Base-by-base conservation (phyloP, 768 basidiomycete genomes). In the Inosperma sp. region DNA sequence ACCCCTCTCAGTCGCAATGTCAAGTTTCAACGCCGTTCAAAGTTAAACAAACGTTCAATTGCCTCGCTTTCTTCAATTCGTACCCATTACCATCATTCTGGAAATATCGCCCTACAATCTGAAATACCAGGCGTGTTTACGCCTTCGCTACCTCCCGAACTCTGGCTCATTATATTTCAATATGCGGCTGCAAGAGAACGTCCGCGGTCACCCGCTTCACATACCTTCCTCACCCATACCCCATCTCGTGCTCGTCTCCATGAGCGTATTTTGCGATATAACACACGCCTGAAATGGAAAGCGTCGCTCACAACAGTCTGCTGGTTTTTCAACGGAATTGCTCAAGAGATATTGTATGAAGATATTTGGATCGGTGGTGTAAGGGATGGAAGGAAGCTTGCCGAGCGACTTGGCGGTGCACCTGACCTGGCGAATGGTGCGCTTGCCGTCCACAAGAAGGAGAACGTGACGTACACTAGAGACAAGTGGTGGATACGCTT, bases 351-450 rank as follows among this genome's bases (percentile, higher is more conserved):
- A 35, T 64, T 87, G 14, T 87, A 76, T 66, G 82, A 86, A 59
- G 81, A 78, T 62, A 75, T 87, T 30, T 87, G 86, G 86, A 80
- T 88, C 58, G 72, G 72, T 45, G 68, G 76, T 30, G 77, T 77
- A 7, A 51, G 53, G 46, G 59, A 66, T 42, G 66, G 61, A 41
- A 49, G 59, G 49, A 35, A 31, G 14, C 47, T 67, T 17, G 65
- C 65, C 19, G 61, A 51, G 19, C 31, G 56, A 46, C 39, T 67
- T 33, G 54, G 59, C 31, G 58, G 56, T n/a, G 58, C 59, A 40
- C 57, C 49, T n/a, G 45, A 49, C 19, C 21, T 25, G 10, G 31
- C n/a, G 31, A 16, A 39, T 48, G 22, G 37, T 23, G 31, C 37
- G 49, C 29, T 21, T 25, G 42, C 35, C 7, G 42, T 30, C 2